Evolutionary conservation across 257 asterid genomes (phyloP).

Genomic region (Rubia yunnanensis): DNA sequence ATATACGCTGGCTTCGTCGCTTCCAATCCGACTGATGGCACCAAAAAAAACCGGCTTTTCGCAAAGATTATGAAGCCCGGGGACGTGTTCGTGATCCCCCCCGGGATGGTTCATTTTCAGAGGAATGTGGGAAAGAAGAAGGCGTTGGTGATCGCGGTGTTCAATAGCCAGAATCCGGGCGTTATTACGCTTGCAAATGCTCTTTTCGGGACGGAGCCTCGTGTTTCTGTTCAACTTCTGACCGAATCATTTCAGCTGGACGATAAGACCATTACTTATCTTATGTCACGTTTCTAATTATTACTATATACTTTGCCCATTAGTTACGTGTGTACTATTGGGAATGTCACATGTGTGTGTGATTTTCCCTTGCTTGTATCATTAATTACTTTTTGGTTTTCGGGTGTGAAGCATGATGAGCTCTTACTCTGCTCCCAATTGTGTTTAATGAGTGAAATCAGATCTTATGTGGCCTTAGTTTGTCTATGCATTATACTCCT

Average conservation of each 20-base stretch:
- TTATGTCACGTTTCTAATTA: slow-evolving; percentile 3
- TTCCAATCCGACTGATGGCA: slow-evolving; percentile 18
- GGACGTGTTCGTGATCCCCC: slow-evolving; percentile 21
- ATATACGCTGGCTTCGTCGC: slow-evolving; percentile 24
- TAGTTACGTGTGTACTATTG: not conserved
- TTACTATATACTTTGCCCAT: not conserved
- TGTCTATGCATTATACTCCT: no score
- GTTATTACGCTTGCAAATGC: slow-evolving; percentile 27
- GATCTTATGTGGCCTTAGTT: not conserved
- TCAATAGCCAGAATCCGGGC: slow-evolving; percentile 32
- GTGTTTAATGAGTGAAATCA: not conserved
- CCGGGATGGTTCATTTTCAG: slow-evolving; percentile 26
- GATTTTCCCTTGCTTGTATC: not conserved
- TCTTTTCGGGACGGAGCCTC: slow-evolving; percentile 26
- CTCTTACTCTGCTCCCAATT: no score
- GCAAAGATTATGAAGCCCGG: slow-evolving; percentile 11
- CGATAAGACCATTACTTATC: not conserved
- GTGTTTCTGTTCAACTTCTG: slow-evolving; percentile 10
- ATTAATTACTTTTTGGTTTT: not conserved
- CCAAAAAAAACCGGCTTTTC: slow-evolving; percentile 25
- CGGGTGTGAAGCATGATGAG: not conserved
- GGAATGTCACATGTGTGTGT: no score
- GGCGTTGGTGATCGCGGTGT: slow-evolving; percentile 18
- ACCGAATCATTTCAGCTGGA: slow-evolving; percentile 13
- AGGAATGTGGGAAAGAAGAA: slow-evolving; percentile 17